Evolutionary conservation across 345 rosid species (phyloP), one percentile per base, ranked within the genome.

Genomic region (Firmiana major): DNA sequence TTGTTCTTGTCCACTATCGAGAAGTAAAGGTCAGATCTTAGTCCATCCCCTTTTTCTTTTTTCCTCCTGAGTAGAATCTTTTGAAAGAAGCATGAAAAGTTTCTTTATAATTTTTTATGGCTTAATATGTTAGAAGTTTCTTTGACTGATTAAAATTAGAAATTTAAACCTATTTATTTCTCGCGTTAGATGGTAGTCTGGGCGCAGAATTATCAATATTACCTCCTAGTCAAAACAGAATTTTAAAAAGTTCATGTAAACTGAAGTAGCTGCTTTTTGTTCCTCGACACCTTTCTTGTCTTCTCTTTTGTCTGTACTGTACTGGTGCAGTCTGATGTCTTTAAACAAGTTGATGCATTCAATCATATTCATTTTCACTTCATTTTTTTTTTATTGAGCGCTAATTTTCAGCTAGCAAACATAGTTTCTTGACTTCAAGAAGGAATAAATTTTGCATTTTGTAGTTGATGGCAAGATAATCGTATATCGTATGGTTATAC

Each of bases 1-100:
- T 96, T 67, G 99, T 92, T 82, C 87, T 96, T 76, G 99, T 96
- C 65, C 99, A 96, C 81, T 96, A 93, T 79, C 87, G 87, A 36
- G 98, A 92, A 81, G 97, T 96, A 42, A 91, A 90, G 98, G 99
- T 93, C 19, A 71, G 76, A 53, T 48, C 43, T 46, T 54, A 0
- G 71, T 63, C 75, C 48, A 2, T 34, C 31, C 21, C 42, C 36
- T 69, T 69, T 26, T 26, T 48, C 73, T 2, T 26, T 68, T 24
- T 45, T 24, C 38, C 4, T 46, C 13, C 22, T 48, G 40, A n/a
- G n/a, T n/a, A n/a, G n/a, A n/a, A n/a, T n/a, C 58, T 24, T 48
- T 22, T 69, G 22, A n/a, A 69, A 69, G 22, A 69, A 46, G 22
- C 46, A 46, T 69, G 38, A 9, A 31, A 69, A 26, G 57, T 16